These are phyloP conservation scores for Fulvia fulva DNA, from an alignment of 2,329 filamentous ascomycete genomes.

Conservation along the genomic window DNA sequence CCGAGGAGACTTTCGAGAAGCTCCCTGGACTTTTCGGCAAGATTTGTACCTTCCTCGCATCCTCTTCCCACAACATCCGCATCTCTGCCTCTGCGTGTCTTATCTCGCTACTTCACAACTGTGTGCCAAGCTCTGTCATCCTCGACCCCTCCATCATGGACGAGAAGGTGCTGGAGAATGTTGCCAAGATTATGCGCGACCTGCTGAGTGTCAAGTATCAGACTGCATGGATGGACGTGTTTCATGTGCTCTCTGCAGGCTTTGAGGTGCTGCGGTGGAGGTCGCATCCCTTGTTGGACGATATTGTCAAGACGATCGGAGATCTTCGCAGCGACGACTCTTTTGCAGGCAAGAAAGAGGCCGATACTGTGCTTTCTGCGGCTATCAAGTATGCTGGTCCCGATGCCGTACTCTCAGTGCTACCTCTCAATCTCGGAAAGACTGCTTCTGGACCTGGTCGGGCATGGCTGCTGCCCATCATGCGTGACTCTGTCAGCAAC, in stretches of 20 bases:
- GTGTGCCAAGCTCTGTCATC: constrained; percentile 77
- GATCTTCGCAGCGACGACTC: constrained; percentile 83
- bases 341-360: constrained; percentile 91
- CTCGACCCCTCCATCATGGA: constrained; percentile 88
- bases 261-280: constrained; percentile 85
- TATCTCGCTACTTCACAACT: constrained; percentile 87
- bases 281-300: constrained; percentile 70
- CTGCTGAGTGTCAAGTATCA: constrained; percentile 89
- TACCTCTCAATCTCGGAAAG: constrained; percentile 78
- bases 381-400: constrained; percentile 89
- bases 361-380: constrained; percentile 82
- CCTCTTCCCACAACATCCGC: constrained; percentile 86
- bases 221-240: constrained; percentile 90
- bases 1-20: constrained; percentile 87
- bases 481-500: constrained; percentile 86
- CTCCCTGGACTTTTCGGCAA: constrained; percentile 79
- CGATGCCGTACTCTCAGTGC: constrained; percentile 71
- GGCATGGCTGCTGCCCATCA: constrained; percentile 89
- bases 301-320: constrained; percentile 73
- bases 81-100: constrained; percentile 92
- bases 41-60: constrained; percentile 77
- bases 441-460: constrained; percentile 74
- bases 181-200: constrained; percentile 68
- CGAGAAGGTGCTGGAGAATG: constrained; percentile 79
- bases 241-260: constrained; percentile 80